Evolutionary conservation across 495 filamentous ascomycete genomes (phyloP).

Genomic region (Podospora comata): DNA sequence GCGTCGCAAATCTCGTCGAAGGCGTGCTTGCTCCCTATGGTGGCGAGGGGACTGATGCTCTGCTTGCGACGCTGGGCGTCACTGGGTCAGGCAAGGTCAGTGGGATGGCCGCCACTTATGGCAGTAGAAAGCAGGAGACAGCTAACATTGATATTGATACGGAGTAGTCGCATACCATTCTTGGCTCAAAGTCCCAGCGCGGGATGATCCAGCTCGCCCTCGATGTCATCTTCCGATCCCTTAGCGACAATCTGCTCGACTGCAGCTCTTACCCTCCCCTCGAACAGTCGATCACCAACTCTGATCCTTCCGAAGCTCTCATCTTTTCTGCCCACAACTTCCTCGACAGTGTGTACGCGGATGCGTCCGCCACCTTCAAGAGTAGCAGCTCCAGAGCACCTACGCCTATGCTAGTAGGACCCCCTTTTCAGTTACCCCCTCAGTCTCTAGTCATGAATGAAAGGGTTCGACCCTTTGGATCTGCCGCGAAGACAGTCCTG

Average conservation of each 20-base stretch:
- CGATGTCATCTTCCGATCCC: conserved; percentile 80
- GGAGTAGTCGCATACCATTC: conserved; percentile 86
- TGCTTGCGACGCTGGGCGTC: conserved; percentile 89
- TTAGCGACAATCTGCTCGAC: conserved; percentile 64
- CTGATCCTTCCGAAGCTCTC: conserved; percentile 80
- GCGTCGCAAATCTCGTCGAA: conserved; percentile 69
- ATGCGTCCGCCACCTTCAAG: conserved; percentile 54
- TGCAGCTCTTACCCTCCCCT: conserved; percentile 56
- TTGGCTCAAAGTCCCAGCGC: conserved; percentile 80
- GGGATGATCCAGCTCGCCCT: conserved; percentile 89
- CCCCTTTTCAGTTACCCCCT: conserved; percentile 35
- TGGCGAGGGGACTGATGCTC: conserved; percentile 78
- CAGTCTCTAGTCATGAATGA: conserved; percentile 23
- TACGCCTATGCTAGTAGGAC: conserved; percentile 77
- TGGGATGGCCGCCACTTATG: conserved; percentile 2
- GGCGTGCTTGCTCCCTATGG: conserved; percentile 67
- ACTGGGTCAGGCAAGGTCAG: conserved; percentile 93
- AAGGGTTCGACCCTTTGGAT: not conserved
- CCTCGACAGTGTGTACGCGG: conserved; percentile 74
- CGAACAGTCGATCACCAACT: conserved; percentile 66
- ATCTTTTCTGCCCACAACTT: conserved; percentile 74
- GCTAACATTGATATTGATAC: not conserved
- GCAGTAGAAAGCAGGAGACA: not conserved
- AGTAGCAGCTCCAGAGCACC: conserved; percentile 63
- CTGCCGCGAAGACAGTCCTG: not conserved